A percentile compares a stretch with the other conserved stretches of the same genome.
Evolutionary conservation across 2,329 filamentous ascomycete species (phyloP).

Genomic region (Dryadomyces quercivorus): DNA sequence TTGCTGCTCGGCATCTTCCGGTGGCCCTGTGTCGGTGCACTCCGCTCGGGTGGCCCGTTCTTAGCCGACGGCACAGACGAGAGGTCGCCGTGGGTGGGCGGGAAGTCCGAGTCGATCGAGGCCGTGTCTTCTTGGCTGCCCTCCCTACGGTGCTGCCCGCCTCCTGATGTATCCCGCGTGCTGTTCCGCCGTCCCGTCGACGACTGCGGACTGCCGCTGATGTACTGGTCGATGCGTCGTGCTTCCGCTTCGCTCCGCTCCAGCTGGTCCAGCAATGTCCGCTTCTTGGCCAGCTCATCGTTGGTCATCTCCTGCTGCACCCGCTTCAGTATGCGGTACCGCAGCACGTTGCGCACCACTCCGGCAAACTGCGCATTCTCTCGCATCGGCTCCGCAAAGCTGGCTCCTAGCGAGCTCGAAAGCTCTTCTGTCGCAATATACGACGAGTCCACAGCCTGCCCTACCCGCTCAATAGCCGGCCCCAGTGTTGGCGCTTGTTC

Average conservation of each 20-base stretch:
- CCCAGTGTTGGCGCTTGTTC: slow-evolving; percentile 83
- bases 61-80: slow-evolving; percentile 58
- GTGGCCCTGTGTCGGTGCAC: slow-evolving; percentile 37
- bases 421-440: slow-evolving; percentile 94
- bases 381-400: slow-evolving; percentile 93
- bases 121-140: slow-evolving; percentile 63
- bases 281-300: slow-evolving; percentile 85
- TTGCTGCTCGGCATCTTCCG: slow-evolving; percentile 74
- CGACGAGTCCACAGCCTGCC: slow-evolving; percentile 88
- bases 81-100: slow-evolving; percentile 69
- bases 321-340: slow-evolving; percentile 83
- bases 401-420: slow-evolving; percentile 75
- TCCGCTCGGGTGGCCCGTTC: slow-evolving; percentile 53
- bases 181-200: slow-evolving; percentile 50
- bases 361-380: slow-evolving; percentile 96
- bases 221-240: slow-evolving; percentile 83
- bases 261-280: slow-evolving; percentile 67
- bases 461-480: slow-evolving; percentile 84
- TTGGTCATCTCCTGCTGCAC: slow-evolving; percentile 96
- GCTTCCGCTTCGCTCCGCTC: slow-evolving; percentile 90
- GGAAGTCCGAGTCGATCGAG: slow-evolving; percentile 93
- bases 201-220: slow-evolving; percentile 59
- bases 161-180: slow-evolving; percentile 31
- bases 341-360: slow-evolving; percentile 77
- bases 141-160: slow-evolving; percentile 26